A percentile compares a stretch with the other conserved stretches of the same genome.
Evolutionary conservation across 768 basidiomycete species (phyloP).

Genomic region (Asterophora parasitica): DNA sequence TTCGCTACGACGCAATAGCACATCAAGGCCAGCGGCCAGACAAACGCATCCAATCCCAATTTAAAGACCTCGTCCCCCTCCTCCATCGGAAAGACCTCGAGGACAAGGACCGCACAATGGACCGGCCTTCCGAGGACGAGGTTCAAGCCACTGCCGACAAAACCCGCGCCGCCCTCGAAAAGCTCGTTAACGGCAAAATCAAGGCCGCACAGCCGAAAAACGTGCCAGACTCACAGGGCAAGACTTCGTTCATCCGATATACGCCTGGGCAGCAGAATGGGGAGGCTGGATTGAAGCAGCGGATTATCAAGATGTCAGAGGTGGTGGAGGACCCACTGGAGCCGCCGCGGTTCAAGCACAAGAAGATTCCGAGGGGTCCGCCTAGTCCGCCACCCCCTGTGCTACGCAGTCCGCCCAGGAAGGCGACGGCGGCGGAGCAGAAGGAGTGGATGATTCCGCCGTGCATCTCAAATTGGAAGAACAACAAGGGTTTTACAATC

Average conservation of each 20-base stretch:
- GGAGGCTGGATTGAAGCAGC: slow-evolving; percentile 69
- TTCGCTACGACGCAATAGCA: slow-evolving; percentile 96
- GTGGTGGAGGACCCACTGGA: slow-evolving; percentile 97
- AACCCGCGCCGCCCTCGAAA: slow-evolving; percentile 88
- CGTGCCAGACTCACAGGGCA: slow-evolving; percentile 78
- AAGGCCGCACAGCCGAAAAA: slow-evolving; percentile 98
- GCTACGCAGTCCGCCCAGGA: slow-evolving; percentile 89
- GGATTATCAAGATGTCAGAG: slow-evolving; percentile 99
- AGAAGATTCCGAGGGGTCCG: slow-evolving; percentile 96
- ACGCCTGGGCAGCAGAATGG: slow-evolving; percentile 89
- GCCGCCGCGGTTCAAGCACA: slow-evolving; percentile 96
- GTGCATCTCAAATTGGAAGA: slow-evolving; percentile 99
- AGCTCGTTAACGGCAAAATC: slow-evolving; percentile 92
- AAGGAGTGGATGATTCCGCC: slow-evolving; percentile 99
- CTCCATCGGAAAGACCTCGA: slow-evolving; percentile 83
- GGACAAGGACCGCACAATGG: slow-evolving; percentile 72
- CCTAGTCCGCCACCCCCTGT: slow-evolving; percentile 97
- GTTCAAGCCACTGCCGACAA: slow-evolving; percentile 88
- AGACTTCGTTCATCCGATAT: slow-evolving; percentile 90
- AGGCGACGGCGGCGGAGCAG: slow-evolving; percentile 94
- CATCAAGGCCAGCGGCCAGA: slow-evolving; percentile 89
- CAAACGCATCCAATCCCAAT: slow-evolving; percentile 88
- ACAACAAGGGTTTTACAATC: slow-evolving; percentile 99
- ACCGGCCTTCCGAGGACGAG: slow-evolving; percentile 91
- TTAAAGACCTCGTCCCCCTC: slow-evolving; percentile 96